These are phyloP conservation scores for Ampelomyces quisqualis DNA, from an alignment of 2,329 filamentous ascomycete genomes.

Conservation along the genomic window DNA sequence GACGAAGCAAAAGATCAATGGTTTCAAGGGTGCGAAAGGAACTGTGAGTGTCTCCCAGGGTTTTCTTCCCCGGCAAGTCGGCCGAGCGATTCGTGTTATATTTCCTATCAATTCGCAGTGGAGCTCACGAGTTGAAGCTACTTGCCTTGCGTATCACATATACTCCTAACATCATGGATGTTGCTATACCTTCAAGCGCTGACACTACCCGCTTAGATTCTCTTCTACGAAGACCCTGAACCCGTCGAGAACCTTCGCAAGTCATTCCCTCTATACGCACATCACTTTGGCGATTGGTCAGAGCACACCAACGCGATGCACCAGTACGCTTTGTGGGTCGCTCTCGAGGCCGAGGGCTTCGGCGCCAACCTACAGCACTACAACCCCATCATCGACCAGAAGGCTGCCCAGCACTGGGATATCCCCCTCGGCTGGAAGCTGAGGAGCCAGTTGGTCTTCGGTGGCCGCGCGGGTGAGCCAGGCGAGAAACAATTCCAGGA, in stretches of 20 bases:
- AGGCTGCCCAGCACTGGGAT: conserved; percentile 68
- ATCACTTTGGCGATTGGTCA: conserved; percentile 77
- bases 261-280: conserved; percentile 71
- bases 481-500: conserved; percentile 65
- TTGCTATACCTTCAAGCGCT: too few species aligned
- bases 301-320: conserved; percentile 78
- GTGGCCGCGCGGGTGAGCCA: conserved; percentile 57
- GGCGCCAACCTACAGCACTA: conserved; percentile 93
- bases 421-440: conserved; percentile 73
- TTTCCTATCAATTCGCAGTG: too few species aligned
- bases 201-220: conserved; percentile 52
- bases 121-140: neutral
- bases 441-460: conserved; percentile 83
- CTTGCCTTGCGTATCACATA: too few species aligned
- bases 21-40: conserved; percentile 72
- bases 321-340: conserved; percentile 78
- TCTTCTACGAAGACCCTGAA: conserved; percentile 82
- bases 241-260: conserved; percentile 66
- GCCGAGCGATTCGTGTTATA: too few species aligned
- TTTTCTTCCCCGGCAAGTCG: neutral
- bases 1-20: conserved; percentile 53
- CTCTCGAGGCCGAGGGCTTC: conserved; percentile 78
- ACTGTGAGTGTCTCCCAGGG: conserved; percentile 57
- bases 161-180: too few species aligned
- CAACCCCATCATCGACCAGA: conserved; percentile 78